These are phyloP conservation scores for Davidsoniella neocaledoniae DNA, from an alignment of 2,329 filamentous ascomycete genomes.

Conservation along the genomic window DNA sequence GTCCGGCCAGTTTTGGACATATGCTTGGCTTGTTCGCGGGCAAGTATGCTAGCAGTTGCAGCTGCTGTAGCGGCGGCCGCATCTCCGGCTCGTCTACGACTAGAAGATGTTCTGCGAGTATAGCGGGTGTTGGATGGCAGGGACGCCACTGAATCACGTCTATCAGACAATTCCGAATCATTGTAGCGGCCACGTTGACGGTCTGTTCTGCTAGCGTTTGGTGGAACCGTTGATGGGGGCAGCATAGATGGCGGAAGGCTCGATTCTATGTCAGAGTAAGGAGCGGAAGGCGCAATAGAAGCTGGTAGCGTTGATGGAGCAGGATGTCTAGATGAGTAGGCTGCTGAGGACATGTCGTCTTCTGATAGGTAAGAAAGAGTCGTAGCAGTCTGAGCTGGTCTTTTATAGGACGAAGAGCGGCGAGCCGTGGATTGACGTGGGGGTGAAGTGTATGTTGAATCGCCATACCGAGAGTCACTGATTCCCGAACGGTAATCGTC, in stretches of 20 bases:
- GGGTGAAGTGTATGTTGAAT: slow-evolving; percentile 37
- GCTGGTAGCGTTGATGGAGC: slow-evolving; percentile 2
- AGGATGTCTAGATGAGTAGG: neutral
- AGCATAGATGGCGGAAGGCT: neutral
- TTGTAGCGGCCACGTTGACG: slow-evolving; percentile 5
- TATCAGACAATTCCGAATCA: slow-evolving; percentile 7
- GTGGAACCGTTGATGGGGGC: slow-evolving; percentile 7
- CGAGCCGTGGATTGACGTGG: slow-evolving; percentile 16
- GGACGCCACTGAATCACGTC: slow-evolving; percentile 8
- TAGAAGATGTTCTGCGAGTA: slow-evolving; percentile 28
- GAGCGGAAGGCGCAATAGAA: slow-evolving; percentile 1
- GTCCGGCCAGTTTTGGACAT: slow-evolving; percentile 8
- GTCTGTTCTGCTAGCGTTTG: slow-evolving; percentile 6
- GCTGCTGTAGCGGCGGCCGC: slow-evolving; percentile 30
- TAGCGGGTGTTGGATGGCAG: slow-evolving; percentile 8
- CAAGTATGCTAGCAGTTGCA: slow-evolving; percentile 29
- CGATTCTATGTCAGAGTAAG: slow-evolving; percentile 5
- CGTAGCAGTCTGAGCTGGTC: slow-evolving; percentile 3
- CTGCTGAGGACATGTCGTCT: neutral
- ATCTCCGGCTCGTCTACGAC: slow-evolving; percentile 29
- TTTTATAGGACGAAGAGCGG: neutral
- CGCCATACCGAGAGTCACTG: slow-evolving; percentile 48
- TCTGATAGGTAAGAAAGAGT: slow-evolving; percentile 6
- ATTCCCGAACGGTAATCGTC: slow-evolving; percentile 43
- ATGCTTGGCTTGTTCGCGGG: slow-evolving; percentile 26